phyloP scores from a whole-genome alignment of 805 yeast species.

The Kodamaea nitidulidarum region DNA sequence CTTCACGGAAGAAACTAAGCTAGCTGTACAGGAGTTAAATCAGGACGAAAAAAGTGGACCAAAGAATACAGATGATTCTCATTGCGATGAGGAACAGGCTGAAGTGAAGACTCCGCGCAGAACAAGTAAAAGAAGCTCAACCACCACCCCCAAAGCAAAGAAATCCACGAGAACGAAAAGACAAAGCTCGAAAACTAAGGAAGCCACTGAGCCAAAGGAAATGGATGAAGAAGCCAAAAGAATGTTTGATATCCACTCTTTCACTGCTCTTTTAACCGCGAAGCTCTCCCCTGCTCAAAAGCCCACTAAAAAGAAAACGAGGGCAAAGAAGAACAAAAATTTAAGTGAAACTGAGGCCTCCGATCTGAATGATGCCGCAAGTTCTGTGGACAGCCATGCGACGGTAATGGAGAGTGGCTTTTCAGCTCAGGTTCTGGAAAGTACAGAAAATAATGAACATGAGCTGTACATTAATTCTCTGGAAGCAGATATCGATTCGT shows the following conservation, averaged over 20 bases:
- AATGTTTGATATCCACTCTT: constrained; percentile 23
- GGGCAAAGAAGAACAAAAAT: constrained; percentile 4
- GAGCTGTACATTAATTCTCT: neutral
- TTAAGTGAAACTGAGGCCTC: constrained; percentile 6
- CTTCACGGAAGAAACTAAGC: neutral
- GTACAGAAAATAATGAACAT: neutral
- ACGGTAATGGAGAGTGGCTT: constrained; percentile 9
- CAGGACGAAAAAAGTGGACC: neutral
- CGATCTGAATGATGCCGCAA: constrained; percentile 2
- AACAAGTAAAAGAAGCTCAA: neutral
- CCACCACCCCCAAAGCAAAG: neutral
- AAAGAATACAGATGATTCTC: neutral
- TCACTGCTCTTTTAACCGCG: constrained; percentile 23
- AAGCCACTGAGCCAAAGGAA: constrained; percentile 1
- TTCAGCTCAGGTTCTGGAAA: constrained; percentile 1
- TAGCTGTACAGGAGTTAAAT: neutral
- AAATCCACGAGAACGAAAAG: neutral
- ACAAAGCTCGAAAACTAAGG: neutral
- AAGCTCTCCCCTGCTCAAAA: constrained; percentile 14
- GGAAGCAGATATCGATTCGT: neutral
- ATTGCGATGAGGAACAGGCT: neutral
- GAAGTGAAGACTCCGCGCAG: neutral
- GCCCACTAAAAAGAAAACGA: constrained; percentile 6
- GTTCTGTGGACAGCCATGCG: constrained; percentile 5
- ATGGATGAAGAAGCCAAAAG: constrained; percentile 6